Evolutionary conservation across 345 rosid genomes (phyloP).

Genomic region (Populus davidiana): DNA sequence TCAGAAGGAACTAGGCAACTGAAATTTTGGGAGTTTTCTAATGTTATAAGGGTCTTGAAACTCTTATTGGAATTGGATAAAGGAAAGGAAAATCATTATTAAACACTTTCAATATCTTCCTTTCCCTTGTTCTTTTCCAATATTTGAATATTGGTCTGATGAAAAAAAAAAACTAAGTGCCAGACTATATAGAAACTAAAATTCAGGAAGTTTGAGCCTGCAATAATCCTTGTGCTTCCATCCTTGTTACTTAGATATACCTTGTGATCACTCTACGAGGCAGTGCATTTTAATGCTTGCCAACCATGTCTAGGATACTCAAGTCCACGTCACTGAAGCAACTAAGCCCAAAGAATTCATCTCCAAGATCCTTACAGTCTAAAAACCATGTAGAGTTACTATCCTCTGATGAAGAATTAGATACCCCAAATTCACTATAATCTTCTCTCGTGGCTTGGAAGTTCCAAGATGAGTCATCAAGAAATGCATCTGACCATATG

Average conservation of each 20-base stretch:
- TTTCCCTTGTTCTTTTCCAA: background rate
- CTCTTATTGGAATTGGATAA: too few relatives aligned
- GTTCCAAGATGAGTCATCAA: constrained; percentile 46
- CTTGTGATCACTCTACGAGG: background rate
- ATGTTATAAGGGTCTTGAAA: background rate
- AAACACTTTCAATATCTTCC: background rate
- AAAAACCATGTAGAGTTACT: constrained; percentile 44
- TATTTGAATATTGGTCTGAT: background rate
- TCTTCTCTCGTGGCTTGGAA: constrained; percentile 25
- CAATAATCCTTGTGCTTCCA: background rate
- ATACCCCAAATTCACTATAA: constrained; percentile 34
- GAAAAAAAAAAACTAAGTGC: background rate
- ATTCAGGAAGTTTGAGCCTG: background rate
- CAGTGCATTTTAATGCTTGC: constrained; percentile 25
- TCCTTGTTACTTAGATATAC: background rate
- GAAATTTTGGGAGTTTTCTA: background rate
- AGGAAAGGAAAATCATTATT: background rate
- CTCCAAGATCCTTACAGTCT: constrained; percentile 37
- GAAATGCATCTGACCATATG: constrained; percentile 37
- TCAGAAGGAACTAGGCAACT: too few relatives aligned
- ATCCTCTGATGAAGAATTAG: constrained; percentile 26
- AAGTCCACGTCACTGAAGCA: constrained; percentile 41
- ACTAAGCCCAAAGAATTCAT: constrained; percentile 39
- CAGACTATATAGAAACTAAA: background rate
- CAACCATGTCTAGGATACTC: constrained; percentile 21